phyloP scores from a whole-genome alignment of 176 grass and related monocot species.

The Oryza meyeriana region DNA sequence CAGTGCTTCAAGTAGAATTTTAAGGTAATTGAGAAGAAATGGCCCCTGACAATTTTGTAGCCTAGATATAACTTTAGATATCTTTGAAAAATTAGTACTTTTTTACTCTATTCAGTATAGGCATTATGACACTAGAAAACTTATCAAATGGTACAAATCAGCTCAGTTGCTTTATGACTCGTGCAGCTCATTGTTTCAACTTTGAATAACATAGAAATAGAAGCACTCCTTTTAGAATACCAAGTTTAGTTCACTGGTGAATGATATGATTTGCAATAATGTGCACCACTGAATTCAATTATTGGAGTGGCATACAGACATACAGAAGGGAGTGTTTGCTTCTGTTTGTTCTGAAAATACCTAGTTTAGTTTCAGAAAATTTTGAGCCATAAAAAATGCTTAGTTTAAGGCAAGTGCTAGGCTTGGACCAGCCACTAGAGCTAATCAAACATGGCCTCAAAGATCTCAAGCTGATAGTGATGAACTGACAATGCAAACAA shows the following conservation, averaged over 20 bases:
- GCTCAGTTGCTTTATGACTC: background rate
- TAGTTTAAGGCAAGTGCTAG: slow-evolving; percentile 7
- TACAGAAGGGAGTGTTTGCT: background rate
- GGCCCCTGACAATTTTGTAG: background rate
- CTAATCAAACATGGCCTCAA: slow-evolving; percentile 6
- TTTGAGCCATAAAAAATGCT: background rate
- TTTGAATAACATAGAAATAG: background rate
- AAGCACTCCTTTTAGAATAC: background rate
- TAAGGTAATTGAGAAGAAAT: background rate
- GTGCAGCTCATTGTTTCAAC: background rate
- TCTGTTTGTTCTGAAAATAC: background rate
- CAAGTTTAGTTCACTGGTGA: background rate
- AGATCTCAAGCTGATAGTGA: slow-evolving; percentile 6
- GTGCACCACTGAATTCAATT: background rate
- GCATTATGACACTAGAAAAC: background rate
- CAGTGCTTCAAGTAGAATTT: background rate
- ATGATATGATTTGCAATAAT: background rate
- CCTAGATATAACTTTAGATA: background rate
- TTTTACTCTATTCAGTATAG: background rate
- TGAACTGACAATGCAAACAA: slow-evolving; percentile 24
- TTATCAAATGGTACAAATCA: background rate
- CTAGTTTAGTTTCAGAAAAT: background rate
- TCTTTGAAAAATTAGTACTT: background rate
- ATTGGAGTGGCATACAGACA: slow-evolving; percentile 3
- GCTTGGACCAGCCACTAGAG: slow-evolving; percentile 12